phyloP scores from a whole-genome alignment of 176 grass and related monocot species.

The Carex parvula region DNA sequence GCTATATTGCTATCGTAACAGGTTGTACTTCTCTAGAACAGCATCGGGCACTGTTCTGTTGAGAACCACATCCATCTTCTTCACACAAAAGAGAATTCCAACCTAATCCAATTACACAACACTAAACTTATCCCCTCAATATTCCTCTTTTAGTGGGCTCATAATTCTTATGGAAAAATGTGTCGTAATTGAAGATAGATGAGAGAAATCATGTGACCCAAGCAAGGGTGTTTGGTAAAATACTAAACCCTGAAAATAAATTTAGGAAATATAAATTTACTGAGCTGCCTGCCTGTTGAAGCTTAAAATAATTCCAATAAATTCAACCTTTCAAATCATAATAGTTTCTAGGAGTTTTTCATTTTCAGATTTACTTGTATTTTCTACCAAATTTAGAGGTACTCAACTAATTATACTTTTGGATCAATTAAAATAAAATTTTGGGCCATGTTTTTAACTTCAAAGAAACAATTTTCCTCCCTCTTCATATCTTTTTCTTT shows the following conservation, averaged over 20 bases:
- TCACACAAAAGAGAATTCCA: slow-evolving; percentile 11
- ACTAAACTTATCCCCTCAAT: neutral
- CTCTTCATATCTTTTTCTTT: neutral
- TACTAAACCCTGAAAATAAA: neutral
- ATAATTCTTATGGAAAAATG: neutral
- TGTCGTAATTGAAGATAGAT: neutral
- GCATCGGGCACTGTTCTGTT: neutral
- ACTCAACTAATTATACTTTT: neutral
- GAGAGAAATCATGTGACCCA: neutral
- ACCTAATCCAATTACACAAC: neutral
- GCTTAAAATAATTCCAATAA: neutral
- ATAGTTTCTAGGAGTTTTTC: neutral
- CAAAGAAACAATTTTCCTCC: neutral
- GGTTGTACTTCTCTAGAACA: neutral
- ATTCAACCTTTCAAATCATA: neutral
- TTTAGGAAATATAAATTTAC: neutral
- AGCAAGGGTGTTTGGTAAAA: neutral
- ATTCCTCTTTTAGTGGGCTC: neutral
- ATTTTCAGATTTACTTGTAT: neutral
- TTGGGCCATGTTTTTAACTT: neutral
- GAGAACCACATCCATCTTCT: neutral
- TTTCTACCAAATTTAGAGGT: neutral
- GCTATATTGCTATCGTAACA: neutral
- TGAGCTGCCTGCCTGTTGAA: neutral
- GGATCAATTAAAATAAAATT: neutral